Conservation (phyloP, 495 filamentous ascomycete species). For the Aspergillus funiculosus region DNA sequence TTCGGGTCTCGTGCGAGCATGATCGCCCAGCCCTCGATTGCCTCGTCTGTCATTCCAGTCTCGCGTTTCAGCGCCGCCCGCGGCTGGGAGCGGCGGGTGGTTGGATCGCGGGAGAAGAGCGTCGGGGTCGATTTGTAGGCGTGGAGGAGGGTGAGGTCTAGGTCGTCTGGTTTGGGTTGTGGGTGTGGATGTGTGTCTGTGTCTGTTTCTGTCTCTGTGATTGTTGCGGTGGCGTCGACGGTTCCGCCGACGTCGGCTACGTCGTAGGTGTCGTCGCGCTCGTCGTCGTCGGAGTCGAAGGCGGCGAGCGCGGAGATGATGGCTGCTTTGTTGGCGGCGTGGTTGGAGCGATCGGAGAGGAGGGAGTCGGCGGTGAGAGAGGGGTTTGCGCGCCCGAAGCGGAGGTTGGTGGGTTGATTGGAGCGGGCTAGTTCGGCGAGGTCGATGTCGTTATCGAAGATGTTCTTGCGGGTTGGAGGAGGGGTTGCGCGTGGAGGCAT, state of each 20-base stretch:
- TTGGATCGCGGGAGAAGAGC: slow-evolving; percentile 62
- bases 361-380: slow-evolving; percentile 59
- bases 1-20: slow-evolving; percentile 73
- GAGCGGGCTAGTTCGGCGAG: slow-evolving; percentile 62
- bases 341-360: slow-evolving; percentile 46
- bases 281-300: slow-evolving; percentile 93
- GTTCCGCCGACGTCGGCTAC: slow-evolving; percentile 83
- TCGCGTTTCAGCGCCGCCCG: slow-evolving; percentile 62
- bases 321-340: slow-evolving; percentile 68
- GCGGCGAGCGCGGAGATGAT: slow-evolving; percentile 86
- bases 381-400: slow-evolving; percentile 66
- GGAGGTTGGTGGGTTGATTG: slow-evolving; percentile 36
- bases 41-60: slow-evolving; percentile 88
- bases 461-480: slow-evolving; percentile 51
- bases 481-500: slow-evolving; percentile 41
- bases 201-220: slow-evolving; percentile 36
- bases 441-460: slow-evolving; percentile 69
- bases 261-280: slow-evolving; percentile 97
- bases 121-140: slow-evolving; percentile 57
- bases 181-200: slow-evolving; percentile 31
- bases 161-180: slow-evolving; percentile 29
- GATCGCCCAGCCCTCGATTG: slow-evolving; percentile 87
- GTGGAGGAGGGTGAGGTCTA: slow-evolving; percentile 54
- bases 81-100: slow-evolving; percentile 56
- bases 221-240: slow-evolving; percentile 53